Conservation (phyloP, 2,329 filamentous ascomycete genomes). For the Aaosphaeria arxii region DNA sequence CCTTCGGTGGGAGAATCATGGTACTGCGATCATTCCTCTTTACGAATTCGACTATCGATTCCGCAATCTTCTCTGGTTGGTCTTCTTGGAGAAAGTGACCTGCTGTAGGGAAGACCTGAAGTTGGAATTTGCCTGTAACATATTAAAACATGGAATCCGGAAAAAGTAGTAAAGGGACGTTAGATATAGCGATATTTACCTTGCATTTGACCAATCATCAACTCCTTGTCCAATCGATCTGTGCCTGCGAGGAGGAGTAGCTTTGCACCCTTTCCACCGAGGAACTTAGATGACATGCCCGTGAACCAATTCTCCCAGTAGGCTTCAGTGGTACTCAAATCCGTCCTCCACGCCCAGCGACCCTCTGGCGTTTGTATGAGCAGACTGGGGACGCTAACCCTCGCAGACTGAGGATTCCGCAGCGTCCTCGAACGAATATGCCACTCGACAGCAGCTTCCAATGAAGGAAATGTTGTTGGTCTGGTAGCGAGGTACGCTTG, state of each 20-base stretch:
- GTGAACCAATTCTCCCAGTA: conserved; percentile 96
- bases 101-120: conserved; percentile 91
- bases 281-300: conserved; percentile 83
- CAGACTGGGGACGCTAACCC: conserved; percentile 81
- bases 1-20: conserved; percentile 87
- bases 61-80: conserved; percentile 82
- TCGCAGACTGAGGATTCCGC: conserved; percentile 76
- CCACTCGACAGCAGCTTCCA: conserved; percentile 86
- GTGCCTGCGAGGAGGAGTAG: conserved; percentile 82
- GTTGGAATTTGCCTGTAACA: conserved; percentile 77
- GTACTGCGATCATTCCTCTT: conserved; percentile 83
- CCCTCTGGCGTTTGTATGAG: conserved; percentile 50
- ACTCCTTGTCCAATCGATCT: conserved; percentile 82
- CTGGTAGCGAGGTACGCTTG: conserved; percentile 82
- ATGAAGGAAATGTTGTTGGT: conserved; percentile 71
- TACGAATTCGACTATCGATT: conserved; percentile 85
- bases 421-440: conserved; percentile 86
- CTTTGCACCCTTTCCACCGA: conserved; percentile 78
- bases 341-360: conserved; percentile 78
- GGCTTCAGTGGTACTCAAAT: conserved; percentile 76
- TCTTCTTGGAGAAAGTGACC: conserved; percentile 98
- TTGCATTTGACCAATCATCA: conserved; percentile 97
- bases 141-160: conserved; percentile 13
- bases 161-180: background rate
- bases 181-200: conserved; percentile 51